Base-by-base conservation (phyloP, 805 yeast genomes). In the Yamadazyma kitorensis region DNA sequence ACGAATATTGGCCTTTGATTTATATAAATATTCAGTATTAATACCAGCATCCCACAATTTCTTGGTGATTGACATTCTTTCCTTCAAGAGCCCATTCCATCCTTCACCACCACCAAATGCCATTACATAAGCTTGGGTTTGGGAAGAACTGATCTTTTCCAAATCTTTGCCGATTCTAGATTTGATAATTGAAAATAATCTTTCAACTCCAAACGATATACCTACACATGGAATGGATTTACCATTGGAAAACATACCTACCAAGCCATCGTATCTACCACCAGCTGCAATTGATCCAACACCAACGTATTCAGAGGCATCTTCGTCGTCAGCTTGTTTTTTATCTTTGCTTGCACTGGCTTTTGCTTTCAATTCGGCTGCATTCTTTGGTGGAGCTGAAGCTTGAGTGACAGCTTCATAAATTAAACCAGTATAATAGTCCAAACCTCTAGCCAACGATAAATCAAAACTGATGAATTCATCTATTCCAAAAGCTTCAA, bases 261-360 rank as follows among this genome's bases (percentile, higher is more conserved):
- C 98, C 41, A 93, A 76, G 52, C 84, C 83, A 61, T 93, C 98
- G 62, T 93, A 93, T 62, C 98, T 86, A 45, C 98, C 98, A 66
- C 98, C 98, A 31, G 96, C 98, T 33, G 96, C 96, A 53, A 93
- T 88, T 5, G 98, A 93, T 22, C 98, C 98, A 27, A 91, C 96
- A 49, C 98, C 98, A 35, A 93, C 98, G 50, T 85, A 87, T 45
- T 86, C 97, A 34, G 95, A 85, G 37, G 96, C 96, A 61, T 93
- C 97, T 47, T 87, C 85, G 23, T 37, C 49, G 13, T 23, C 38
- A 14, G 29, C 36, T 5, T 16, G 21, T 8, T 15, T 56, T 60
- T 32, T 54, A 47, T 65, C 60, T 33, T 51, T 51, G 16, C 41
- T 43, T 12, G 39, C 40, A 16, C 14, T 17, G n/a, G 61, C 61